A percentile compares a stretch with the other conserved stretches of the same genome.
phyloP scores from a whole-genome alignment of 2,329 filamentous ascomycete genomes.

The Penicillium sp. region DNA sequence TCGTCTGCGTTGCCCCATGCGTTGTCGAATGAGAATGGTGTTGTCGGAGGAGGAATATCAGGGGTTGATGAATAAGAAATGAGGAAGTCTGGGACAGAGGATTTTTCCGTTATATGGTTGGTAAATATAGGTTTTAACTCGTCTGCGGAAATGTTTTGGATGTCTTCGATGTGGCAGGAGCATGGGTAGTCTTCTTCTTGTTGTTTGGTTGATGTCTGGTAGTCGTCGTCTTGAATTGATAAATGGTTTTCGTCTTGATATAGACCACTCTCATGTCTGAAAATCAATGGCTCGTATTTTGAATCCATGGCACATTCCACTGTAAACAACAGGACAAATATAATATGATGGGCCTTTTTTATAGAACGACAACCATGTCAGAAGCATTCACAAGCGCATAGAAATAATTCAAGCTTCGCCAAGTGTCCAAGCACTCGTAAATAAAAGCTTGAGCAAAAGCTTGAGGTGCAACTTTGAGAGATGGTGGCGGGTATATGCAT shows the following conservation, averaged over 20 bases:
- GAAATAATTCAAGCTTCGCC: constrained; percentile 11
- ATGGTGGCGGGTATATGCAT: constrained; percentile 6
- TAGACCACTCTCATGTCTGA: neutral
- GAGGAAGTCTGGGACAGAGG: neutral
- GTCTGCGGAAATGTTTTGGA: neutral
- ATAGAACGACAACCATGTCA: too few relatives aligned
- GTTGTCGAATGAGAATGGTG: neutral
- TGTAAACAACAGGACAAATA: neutral
- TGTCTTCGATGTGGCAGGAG: constrained; percentile 8
- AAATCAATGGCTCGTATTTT: neutral
- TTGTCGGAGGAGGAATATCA: neutral
- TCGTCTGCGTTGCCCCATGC: constrained; percentile 10
- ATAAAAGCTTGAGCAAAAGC: constrained; percentile 3
- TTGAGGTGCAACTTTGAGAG: constrained; percentile 4
- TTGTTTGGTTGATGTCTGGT: neutral
- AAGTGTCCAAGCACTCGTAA: constrained; percentile 1
- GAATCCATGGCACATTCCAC: neutral
- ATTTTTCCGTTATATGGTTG: neutral
- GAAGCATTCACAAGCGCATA: too few relatives aligned
- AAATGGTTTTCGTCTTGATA: neutral
- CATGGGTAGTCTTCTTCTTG: neutral
- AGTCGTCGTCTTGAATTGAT: neutral
- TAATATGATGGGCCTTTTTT: neutral
- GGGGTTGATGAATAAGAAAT: constrained; percentile 6
- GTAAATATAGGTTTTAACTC: neutral